These are phyloP conservation scores for Cryphonectria carpinicola DNA, from an alignment of 2,329 filamentous ascomycete genomes.

Conservation along the genomic window DNA sequence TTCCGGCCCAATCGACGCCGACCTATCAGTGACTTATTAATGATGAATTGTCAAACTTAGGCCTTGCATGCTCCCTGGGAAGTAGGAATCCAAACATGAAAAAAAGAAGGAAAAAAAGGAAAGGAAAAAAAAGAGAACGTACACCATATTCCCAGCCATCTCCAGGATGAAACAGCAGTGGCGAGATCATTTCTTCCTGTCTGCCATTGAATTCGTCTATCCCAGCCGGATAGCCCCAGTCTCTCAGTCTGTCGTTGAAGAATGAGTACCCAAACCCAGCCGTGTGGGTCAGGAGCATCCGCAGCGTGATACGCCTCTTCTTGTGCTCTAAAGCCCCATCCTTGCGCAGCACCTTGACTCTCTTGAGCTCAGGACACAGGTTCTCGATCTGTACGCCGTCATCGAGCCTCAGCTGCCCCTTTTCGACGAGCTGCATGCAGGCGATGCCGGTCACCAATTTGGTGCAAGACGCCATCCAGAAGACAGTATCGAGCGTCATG, in stretches of 20 bases:
- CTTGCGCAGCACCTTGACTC: constrained; percentile 48
- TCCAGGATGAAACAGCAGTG: constrained; percentile 67
- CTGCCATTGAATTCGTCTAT: constrained; percentile 62
- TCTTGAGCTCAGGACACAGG: constrained; percentile 54
- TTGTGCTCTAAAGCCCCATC: constrained; percentile 48
- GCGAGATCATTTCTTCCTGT: constrained; percentile 53
- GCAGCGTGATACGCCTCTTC: constrained; percentile 55
- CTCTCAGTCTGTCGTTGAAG: constrained; percentile 52
- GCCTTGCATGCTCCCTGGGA: not conserved
- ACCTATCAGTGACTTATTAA: constrained; percentile 41
- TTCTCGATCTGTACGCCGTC: constrained; percentile 30
- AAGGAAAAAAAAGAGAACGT: not conserved
- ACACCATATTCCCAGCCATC: constrained; percentile 64
- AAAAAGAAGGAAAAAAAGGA: no score
- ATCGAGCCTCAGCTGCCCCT: constrained; percentile 33
- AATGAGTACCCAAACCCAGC: constrained; percentile 63
- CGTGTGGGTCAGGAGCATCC: constrained; percentile 61
- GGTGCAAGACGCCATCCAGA: constrained; percentile 63
- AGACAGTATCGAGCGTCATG: constrained; percentile 53
- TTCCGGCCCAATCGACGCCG: constrained; percentile 54
- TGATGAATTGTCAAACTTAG: not conserved
- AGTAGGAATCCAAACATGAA: not conserved
- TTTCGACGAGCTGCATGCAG: constrained; percentile 59
- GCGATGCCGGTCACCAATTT: constrained; percentile 58
- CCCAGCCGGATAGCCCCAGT: constrained; percentile 53